These are phyloP conservation scores for Monilinia vaccinii-corymbosi DNA, from an alignment of 2,329 filamentous ascomycete species.

Conservation along the genomic window DNA sequence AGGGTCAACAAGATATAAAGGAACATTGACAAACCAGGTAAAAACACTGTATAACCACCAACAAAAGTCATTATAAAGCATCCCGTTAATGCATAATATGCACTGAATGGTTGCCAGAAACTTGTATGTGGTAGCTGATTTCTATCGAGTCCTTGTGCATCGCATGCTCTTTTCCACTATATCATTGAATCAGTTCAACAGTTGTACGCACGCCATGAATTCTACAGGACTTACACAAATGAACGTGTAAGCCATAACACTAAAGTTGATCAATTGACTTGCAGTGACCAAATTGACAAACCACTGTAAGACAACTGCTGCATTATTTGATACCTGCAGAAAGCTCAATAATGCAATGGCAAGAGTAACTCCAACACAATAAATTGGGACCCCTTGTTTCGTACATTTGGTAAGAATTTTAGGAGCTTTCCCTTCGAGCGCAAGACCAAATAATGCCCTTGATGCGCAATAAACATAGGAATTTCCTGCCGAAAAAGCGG, in stretches of 20 bases:
- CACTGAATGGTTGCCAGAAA: conserved; percentile 47
- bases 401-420: conserved; percentile 40
- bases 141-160: conserved; percentile 36
- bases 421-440: conserved; percentile 43
- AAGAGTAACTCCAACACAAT: conserved; percentile 47
- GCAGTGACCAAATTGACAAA: conserved; percentile 50
- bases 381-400: conserved; percentile 45
- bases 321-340: conserved; percentile 47
- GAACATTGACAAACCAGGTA: conserved; percentile 32
- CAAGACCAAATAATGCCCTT: conserved; percentile 43
- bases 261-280: conserved; percentile 45
- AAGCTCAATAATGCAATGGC: conserved; percentile 51
- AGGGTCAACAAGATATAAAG: not conserved
- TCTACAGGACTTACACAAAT: conserved; percentile 25
- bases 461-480: conserved; percentile 32
- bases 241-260: conserved; percentile 45
- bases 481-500: conserved; percentile 47
- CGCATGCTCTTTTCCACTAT: conserved; percentile 43
- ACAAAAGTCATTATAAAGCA: conserved; percentile 52
- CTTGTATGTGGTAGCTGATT: conserved; percentile 41
- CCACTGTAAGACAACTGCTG: conserved; percentile 51
- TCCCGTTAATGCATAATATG: conserved; percentile 42
- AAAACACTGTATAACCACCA: conserved; percentile 52
- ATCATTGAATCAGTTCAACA: not conserved
- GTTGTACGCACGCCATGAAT: not conserved